A percentile compares a stretch with the other conserved stretches of the same genome.
Conservation (phyloP, 2,329 filamentous ascomycete genomes). For the Phaeosphaeriaceae sp. region DNA sequence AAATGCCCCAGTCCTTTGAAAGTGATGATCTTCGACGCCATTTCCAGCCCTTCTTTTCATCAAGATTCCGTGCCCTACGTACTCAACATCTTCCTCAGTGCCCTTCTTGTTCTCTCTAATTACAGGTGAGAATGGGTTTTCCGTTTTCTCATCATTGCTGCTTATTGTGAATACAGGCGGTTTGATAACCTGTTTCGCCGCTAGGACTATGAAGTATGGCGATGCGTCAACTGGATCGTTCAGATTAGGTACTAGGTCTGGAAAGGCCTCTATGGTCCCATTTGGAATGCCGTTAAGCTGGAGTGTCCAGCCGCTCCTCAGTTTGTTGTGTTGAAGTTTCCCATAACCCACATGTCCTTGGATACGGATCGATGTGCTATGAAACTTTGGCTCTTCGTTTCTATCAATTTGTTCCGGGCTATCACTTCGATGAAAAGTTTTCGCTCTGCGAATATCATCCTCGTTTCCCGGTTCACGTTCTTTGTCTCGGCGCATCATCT, state of each 20-base stretch:
- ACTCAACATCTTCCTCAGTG: constrained; percentile 7
- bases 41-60: constrained; percentile 6
- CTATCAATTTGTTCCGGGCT: constrained; percentile 3
- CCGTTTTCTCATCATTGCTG: background rate
- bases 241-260: constrained; percentile 16
- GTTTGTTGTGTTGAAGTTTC: constrained; percentile 3
- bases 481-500: constrained; percentile 6
- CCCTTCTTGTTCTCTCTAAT: background rate
- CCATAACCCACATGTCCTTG: constrained; percentile 23
- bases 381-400: constrained; percentile 19
- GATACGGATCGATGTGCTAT: constrained; percentile 18
- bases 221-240: constrained; percentile 1
- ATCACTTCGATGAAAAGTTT: background rate
- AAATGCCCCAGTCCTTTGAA: constrained; percentile 23
- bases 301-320: constrained; percentile 12
- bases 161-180: background rate
- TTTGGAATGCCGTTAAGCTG: background rate
- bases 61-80: constrained; percentile 21
- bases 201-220: constrained; percentile 20
- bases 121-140: background rate
- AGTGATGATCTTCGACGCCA: constrained; percentile 7
- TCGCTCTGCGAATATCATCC: background rate
- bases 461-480: background rate
- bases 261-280: constrained; percentile 20
- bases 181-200: constrained; percentile 18